Conservation (phyloP, 805 yeast species). For the Cyberlindnera nakhonratchasimensis region DNA sequence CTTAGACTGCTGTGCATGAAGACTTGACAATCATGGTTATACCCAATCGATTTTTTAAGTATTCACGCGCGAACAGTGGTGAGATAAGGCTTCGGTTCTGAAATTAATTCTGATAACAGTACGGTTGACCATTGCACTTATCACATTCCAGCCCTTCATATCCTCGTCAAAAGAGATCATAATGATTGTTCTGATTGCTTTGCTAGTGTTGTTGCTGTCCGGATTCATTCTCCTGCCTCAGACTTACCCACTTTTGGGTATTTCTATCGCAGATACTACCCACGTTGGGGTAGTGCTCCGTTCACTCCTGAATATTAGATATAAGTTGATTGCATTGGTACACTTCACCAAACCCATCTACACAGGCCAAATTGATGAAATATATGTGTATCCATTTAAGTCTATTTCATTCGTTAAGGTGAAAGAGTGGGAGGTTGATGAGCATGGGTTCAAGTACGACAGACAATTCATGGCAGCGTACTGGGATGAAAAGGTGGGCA, state of each 20-base stretch:
- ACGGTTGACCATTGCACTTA: no score
- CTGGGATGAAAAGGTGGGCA: slow-evolving; percentile 17
- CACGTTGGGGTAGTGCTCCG: slow-evolving; percentile 3
- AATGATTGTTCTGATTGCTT: slow-evolving; percentile 3
- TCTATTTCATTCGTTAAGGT: slow-evolving; percentile 15
- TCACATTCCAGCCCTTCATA: no score
- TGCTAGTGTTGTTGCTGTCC: slow-evolving; percentile 1
- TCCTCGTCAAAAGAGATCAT: no score
- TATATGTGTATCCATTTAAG: slow-evolving; percentile 22
- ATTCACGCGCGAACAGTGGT: no score
- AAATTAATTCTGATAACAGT: no score
- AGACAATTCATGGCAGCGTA: slow-evolving; percentile 23
- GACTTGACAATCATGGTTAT: no score
- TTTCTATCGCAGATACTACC: slow-evolving; percentile 7
- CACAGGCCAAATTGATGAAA: slow-evolving; percentile 11
- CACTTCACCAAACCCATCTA: slow-evolving; percentile 6
- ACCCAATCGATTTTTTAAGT: no score
- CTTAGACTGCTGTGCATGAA: no score
- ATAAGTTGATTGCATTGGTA: slow-evolving; percentile 12
- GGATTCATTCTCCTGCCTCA: slow-evolving; percentile 6
- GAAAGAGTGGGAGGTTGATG: slow-evolving; percentile 21
- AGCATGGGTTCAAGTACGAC: slow-evolving; percentile 23
- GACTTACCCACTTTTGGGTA: not conserved
- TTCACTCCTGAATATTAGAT: slow-evolving; percentile 14
- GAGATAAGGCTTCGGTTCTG: no score